Evolutionary conservation across 164 flowering plant species (phyloP), one percentile per base, ranked within the genome.

Genomic region (Brasenia schreberi): DNA sequence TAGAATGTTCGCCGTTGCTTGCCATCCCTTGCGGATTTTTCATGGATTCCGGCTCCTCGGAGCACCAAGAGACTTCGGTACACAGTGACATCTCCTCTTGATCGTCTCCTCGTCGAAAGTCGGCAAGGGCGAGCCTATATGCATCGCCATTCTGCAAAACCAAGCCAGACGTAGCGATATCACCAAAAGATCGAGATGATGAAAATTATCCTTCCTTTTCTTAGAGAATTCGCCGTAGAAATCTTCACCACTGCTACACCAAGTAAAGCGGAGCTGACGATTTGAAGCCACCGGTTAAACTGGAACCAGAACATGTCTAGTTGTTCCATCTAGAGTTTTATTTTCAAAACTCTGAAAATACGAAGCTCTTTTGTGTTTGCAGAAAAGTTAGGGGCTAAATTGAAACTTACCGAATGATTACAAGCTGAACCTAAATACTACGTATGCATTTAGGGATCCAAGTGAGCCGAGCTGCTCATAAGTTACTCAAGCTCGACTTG

Each of bases 151-250:
- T 65, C 23, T n/a, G 2, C 43, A 14, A 39, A 63, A 65, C 64
- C 23, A 43, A 42, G 67, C 19, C 63, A 61, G 19, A 11, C 0
- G 84, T 83, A 16, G 84, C 85, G 19, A 80, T 81, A 66, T 80
- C 82, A 5, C 91, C 84, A 18, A 84, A 7, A 90, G 81, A 68
- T 82, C 78, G 58, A 83, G 70, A 10, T 87, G 83, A 44, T 78
- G 81, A 45, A 69, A 81, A 2, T 70, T 78, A 14, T 63, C 71
- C 56, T 62, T 42, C 70, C 71, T 79, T 58, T 59, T 72, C 18
- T 64, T 79, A 16, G 69, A 63, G 18, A 23, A 61, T 10, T 61
- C 63, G 12, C 56, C 56, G 56, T 49, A 49, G 16, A 49, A 49
- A 49, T 49, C 56, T 14, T 49, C 73, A 18, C 74, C 80, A 0